Evolutionary conservation across 2,329 filamentous ascomycete species (phyloP).

Genomic region (Capronia coronata): DNA sequence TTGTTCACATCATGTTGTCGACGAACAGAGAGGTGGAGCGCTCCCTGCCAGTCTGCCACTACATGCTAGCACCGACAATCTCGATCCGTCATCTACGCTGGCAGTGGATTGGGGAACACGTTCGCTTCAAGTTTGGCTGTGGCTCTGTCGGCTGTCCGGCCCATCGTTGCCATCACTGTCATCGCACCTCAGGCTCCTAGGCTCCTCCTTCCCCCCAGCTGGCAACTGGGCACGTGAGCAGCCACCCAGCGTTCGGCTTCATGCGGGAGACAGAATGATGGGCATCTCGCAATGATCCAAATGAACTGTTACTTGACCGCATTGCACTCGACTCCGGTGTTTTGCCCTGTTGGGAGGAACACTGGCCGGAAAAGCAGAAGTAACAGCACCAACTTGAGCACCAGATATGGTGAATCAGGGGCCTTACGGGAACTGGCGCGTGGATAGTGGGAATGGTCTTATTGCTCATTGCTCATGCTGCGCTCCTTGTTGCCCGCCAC

Average conservation of each 20-base stretch:
- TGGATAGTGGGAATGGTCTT: not conserved
- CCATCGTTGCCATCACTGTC: too few relatives aligned
- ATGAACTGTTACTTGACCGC: too few relatives aligned
- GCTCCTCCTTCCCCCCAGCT: too few relatives aligned
- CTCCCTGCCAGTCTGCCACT: not conserved
- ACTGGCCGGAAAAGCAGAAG: not conserved
- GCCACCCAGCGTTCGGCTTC: not conserved
- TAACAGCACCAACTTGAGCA: not conserved
- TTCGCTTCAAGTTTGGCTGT: not conserved
- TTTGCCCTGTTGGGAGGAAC: not conserved
- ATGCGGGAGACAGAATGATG: not conserved
- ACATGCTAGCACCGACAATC: not conserved
- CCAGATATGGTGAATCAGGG: too few relatives aligned
- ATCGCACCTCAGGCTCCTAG: too few relatives aligned
- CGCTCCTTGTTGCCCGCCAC: not conserved
- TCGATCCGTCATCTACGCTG: conserved; percentile 3
- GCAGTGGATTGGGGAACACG: too few relatives aligned
- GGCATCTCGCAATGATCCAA: not conserved
- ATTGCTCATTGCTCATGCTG: not conserved
- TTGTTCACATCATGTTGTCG: not conserved
- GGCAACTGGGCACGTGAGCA: not conserved
- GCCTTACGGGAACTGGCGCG: not conserved
- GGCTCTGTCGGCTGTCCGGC: not conserved
- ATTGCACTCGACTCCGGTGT: not conserved
- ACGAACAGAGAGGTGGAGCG: not conserved